Percentiles rank a stretch among this genome's conserved stretches.
Conservation (phyloP, 352 stramenopile genomes). For the Phytophthora kernoviae region DNA sequence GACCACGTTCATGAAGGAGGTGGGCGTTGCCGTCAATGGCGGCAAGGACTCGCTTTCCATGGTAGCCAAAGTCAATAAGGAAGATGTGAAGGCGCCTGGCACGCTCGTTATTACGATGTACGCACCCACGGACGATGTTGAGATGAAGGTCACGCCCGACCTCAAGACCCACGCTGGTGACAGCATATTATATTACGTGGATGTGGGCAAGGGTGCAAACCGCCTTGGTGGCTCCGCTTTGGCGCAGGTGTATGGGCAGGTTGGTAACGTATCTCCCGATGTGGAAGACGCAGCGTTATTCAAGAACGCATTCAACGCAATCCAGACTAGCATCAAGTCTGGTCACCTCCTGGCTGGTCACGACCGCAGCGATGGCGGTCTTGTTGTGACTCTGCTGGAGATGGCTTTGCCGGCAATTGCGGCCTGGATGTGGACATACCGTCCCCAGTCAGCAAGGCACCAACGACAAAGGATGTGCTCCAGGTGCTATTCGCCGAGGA, state of each 20-base stretch:
- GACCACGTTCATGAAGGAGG: constrained; percentile 88
- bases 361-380: constrained; percentile 96
- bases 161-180: constrained; percentile 89
- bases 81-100: constrained; percentile 96
- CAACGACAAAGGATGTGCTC: constrained; percentile 52
- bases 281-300: constrained; percentile 92
- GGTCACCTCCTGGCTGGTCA: constrained; percentile 92
- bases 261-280: constrained; percentile 83
- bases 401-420: constrained; percentile 99
- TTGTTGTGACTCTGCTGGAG: constrained; percentile 93
- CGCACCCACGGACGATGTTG: constrained; percentile 94
- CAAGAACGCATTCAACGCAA: constrained; percentile 92
- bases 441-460: constrained; percentile 16
- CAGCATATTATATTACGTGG: constrained; percentile 92
- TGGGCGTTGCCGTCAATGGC: constrained; percentile 96
- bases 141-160: constrained; percentile 95
- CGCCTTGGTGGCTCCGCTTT: constrained; percentile 94
- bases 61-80: constrained; percentile 90
- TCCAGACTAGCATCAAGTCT: constrained; percentile 91
- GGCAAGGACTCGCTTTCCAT: constrained; percentile 99
- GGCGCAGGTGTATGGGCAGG: constrained; percentile 87
- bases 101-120: constrained; percentile 97
- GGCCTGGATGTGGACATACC: constrained; percentile 91
- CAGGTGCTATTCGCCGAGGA: constrained; percentile 95
- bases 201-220: constrained; percentile 87